Evolutionary conservation across 164 flowering plant genomes (phyloP).

Genomic region (Protea cynaroides): DNA sequence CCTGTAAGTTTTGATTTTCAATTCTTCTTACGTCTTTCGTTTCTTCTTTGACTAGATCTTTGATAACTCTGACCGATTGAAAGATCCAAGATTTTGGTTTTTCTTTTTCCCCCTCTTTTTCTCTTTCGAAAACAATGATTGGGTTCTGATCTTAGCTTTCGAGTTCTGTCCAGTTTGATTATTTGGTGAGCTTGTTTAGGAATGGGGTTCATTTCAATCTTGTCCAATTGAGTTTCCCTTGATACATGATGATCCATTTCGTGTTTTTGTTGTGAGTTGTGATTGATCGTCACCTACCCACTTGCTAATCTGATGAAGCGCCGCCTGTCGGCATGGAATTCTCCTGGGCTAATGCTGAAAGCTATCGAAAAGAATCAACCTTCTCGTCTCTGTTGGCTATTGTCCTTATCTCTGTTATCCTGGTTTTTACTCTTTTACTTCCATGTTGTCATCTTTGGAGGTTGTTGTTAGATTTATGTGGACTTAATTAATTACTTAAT

Average conservation of each 20-base stretch:
- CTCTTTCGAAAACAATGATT: neutral
- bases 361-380: slow-evolving; percentile 44
- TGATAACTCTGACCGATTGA: neutral
- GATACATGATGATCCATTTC: neutral
- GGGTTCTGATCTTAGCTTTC: neutral
- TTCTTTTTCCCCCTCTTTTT: neutral
- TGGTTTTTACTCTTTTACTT: slow-evolving; percentile 75
- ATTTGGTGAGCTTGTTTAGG: too few species aligned
- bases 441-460: slow-evolving; percentile 58
- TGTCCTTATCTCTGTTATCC: slow-evolving; percentile 46
- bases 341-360: slow-evolving; percentile 60
- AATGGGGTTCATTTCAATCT: too few species aligned
- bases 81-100: too few species aligned
- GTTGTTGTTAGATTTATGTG: too few species aligned
- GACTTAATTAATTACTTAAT: too few species aligned
- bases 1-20: slow-evolving; percentile 4
- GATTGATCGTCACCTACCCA: neutral
- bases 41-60: neutral
- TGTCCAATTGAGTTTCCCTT: too few species aligned
- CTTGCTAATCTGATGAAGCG: slow-evolving; percentile 58
- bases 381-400: slow-evolving; percentile 54
- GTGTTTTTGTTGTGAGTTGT: neutral
- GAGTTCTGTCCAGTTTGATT: neutral
- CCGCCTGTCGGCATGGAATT: slow-evolving; percentile 26
- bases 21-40: neutral